These are phyloP conservation scores for Cercospora zeae-maydis DNA, from an alignment of 2,329 filamentous ascomycete species.

Conservation along the genomic window DNA sequence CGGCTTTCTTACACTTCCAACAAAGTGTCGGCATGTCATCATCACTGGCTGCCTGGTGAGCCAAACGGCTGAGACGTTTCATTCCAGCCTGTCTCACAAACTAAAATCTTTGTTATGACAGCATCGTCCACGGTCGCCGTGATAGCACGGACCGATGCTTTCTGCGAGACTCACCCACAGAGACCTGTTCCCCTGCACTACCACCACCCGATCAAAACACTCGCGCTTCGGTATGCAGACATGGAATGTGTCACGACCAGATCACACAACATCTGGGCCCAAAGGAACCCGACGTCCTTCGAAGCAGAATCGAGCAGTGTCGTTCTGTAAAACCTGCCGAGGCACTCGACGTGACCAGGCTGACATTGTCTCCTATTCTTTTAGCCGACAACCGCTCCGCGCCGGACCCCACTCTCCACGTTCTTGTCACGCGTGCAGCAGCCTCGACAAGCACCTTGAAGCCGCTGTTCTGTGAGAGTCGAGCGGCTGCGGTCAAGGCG, in stretches of 20 bases:
- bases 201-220: not conserved
- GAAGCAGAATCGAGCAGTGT: not conserved
- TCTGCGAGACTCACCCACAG: not conserved
- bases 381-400: not conserved
- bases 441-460: not conserved
- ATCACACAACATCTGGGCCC: not conserved
- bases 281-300: not conserved
- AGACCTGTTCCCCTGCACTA: not conserved
- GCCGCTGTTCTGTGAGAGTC: not conserved
- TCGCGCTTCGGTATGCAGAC: not conserved
- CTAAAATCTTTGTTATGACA: not conserved
- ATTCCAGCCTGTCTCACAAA: not conserved
- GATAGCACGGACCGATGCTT: not conserved
- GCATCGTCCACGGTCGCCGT: not conserved
- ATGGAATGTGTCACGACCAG: not conserved
- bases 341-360: not conserved
- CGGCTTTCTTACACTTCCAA: not conserved
- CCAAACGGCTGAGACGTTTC: not conserved
- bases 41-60: not conserved
- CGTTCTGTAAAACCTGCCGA: not conserved
- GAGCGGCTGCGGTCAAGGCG: not conserved
- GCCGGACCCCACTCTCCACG: conserved; percentile 6
- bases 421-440: not conserved
- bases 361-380: not conserved
- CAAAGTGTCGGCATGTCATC: not conserved